Conservation (phyloP, 2,329 filamentous ascomycete genomes). For the Allantophomopsis cytisporea region DNA sequence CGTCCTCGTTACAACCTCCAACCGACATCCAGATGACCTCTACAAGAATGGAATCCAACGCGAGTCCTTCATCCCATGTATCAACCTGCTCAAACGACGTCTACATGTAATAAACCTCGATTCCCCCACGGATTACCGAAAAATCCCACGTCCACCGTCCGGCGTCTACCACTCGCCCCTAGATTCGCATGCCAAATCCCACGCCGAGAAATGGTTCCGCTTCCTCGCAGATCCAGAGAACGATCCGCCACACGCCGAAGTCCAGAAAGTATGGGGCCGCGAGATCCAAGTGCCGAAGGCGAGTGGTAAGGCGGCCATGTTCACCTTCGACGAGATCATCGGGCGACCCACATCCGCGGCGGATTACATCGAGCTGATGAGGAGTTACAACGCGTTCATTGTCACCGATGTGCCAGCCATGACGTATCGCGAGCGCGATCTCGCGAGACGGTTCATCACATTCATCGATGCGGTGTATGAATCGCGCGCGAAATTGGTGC, state of each 20-base stretch:
- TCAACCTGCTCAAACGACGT: conserved; percentile 73
- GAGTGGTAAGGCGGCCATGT: conserved; percentile 78
- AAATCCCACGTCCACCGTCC: conserved; percentile 83
- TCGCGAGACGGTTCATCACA: conserved; percentile 88
- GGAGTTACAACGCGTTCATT: conserved; percentile 84
- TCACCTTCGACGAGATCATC: conserved; percentile 87
- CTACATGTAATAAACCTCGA: conserved; percentile 89
- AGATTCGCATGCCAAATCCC: conserved; percentile 60
- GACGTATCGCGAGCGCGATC: conserved; percentile 73
- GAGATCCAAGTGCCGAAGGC: conserved; percentile 79
- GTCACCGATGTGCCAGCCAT: conserved; percentile 86
- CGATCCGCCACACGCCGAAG: conserved; percentile 60
- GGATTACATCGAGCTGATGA: conserved; percentile 86
- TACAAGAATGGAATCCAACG: conserved; percentile 98
- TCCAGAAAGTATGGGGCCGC: conserved; percentile 83
- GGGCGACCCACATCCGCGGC: conserved; percentile 80
- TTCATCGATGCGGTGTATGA: conserved; percentile 97
- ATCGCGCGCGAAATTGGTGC: conserved; percentile 79
- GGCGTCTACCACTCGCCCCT: conserved; percentile 90
- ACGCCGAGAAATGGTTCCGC: conserved; percentile 90
- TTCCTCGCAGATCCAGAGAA: conserved; percentile 80
- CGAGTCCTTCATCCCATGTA: conserved; percentile 89
- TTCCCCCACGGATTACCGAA: conserved; percentile 91
- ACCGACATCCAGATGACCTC: conserved; percentile 88
- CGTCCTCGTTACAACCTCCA: conserved; percentile 89